phyloP scores from a whole-genome alignment of 2,329 filamentous ascomycete genomes.

The Beauveria australis region DNA sequence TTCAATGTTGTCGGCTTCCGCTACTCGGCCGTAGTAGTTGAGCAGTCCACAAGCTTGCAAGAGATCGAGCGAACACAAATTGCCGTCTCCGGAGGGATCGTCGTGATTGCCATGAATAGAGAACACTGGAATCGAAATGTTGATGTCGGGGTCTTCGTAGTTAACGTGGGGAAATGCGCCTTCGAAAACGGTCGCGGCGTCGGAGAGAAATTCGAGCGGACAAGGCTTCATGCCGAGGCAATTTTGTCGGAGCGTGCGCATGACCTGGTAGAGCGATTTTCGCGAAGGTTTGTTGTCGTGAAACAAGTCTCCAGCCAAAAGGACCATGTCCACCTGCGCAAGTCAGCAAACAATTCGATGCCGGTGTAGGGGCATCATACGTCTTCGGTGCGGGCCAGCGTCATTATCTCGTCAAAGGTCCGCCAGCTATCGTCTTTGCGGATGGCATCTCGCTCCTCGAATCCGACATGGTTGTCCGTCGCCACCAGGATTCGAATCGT shows the following conservation, averaged over 20 bases:
- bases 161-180: slow-evolving; percentile 90
- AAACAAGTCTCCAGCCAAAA: slow-evolving; percentile 90
- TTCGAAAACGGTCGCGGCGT: slow-evolving; percentile 84
- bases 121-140: slow-evolving; percentile 93
- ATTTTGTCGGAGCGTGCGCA: slow-evolving; percentile 87
- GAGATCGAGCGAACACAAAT: slow-evolving; percentile 82
- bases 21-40: slow-evolving; percentile 91
- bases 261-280: slow-evolving; percentile 94
- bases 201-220: slow-evolving; percentile 88
- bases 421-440: slow-evolving; percentile 97
- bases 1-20: slow-evolving; percentile 87
- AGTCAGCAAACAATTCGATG: neutral
- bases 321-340: slow-evolving; percentile 78
- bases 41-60: slow-evolving; percentile 84
- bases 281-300: slow-evolving; percentile 97
- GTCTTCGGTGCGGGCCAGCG: slow-evolving; percentile 74
- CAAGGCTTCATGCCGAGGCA: slow-evolving; percentile 94
- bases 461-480: slow-evolving; percentile 97
- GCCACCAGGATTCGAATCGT: slow-evolving; percentile 91
- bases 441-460: slow-evolving; percentile 83
- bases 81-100: slow-evolving; percentile 92
- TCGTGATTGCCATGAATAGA: slow-evolving; percentile 98
- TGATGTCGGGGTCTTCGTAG: slow-evolving; percentile 96
- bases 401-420: slow-evolving; percentile 93
- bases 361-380: slow-evolving; percentile 29